These are phyloP conservation scores for Crataegus laevigata DNA, from an alignment of 306 rosid species.

Conservation along the genomic window DNA sequence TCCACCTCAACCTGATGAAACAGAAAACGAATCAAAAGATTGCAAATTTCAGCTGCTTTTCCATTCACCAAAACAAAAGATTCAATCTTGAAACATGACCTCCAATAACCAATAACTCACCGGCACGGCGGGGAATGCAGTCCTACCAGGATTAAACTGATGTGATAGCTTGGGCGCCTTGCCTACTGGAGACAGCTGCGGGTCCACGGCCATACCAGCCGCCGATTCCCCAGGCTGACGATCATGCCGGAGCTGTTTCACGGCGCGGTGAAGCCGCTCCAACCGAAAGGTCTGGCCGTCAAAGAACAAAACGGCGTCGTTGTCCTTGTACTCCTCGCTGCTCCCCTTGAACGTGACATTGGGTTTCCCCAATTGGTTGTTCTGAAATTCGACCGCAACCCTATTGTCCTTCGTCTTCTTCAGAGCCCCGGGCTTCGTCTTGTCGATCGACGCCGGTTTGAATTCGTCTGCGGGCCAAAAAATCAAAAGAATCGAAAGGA, in stretches of 20 bases:
- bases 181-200: constrained; percentile 61
- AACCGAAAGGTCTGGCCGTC: constrained; percentile 67
- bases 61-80: neutral
- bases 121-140: constrained; percentile 44
- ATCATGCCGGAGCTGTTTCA: constrained; percentile 73
- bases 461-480: constrained; percentile 55
- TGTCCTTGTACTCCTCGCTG: constrained; percentile 77
- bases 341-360: constrained; percentile 86
- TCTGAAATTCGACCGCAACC: constrained; percentile 76
- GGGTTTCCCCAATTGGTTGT: constrained; percentile 82
- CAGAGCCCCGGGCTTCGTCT: constrained; percentile 60
- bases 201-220: constrained; percentile 32
- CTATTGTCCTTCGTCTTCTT: constrained; percentile 80
- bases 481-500: neutral
- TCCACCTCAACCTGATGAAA: constrained; percentile 83
- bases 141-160: constrained; percentile 13
- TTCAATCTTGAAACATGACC: neutral
- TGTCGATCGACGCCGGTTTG: constrained; percentile 90
- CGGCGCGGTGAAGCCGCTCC: constrained; percentile 75
- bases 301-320: constrained; percentile 79
- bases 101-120: constrained; percentile 26
- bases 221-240: constrained; percentile 77
- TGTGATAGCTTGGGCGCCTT: constrained; percentile 38
- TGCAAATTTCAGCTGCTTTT: neutral
- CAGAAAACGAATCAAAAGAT: neutral